Conservation (phyloP, 371 early-diverging fungal species). For the Mucor velutinosus region DNA sequence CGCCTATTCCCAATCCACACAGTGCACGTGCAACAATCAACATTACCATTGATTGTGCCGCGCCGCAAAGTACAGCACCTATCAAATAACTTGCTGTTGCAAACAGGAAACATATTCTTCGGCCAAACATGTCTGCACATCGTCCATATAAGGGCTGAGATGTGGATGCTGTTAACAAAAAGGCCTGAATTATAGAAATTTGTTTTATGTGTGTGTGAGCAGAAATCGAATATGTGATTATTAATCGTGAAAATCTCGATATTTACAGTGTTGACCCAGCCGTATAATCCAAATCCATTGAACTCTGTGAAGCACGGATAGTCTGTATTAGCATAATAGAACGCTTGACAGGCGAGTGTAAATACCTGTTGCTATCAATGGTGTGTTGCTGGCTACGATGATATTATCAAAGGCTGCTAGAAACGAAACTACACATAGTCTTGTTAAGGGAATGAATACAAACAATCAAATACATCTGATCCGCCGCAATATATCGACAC, state of each 20-base stretch:
- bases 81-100: constrained; percentile 64
- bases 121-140: constrained; percentile 71
- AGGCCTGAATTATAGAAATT: constrained; percentile 19
- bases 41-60: constrained; percentile 64
- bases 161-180: constrained; percentile 48
- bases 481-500: not conserved
- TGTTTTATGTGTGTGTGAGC: not conserved
- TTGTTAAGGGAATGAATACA: constrained; percentile 1
- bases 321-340: not conserved
- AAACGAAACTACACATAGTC: constrained; percentile 42
- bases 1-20: constrained; percentile 78
- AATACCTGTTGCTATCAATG: constrained; percentile 36
- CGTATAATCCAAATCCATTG: constrained; percentile 40
- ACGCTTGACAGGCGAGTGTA: not conserved
- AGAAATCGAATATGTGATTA: not conserved
- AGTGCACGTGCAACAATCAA: constrained; percentile 70
- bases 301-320: constrained; percentile 27
- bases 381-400: constrained; percentile 38
- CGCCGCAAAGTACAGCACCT: constrained; percentile 69
- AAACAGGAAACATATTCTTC: constrained; percentile 59
- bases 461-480: not conserved
- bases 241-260: not conserved
- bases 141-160: constrained; percentile 68
- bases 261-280: constrained; percentile 45
- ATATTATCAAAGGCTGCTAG: constrained; percentile 50